These are phyloP conservation scores for Dictyostelium gargantuum DNA, from an alignment of 208 protist species.

Conservation along the genomic window DNA sequence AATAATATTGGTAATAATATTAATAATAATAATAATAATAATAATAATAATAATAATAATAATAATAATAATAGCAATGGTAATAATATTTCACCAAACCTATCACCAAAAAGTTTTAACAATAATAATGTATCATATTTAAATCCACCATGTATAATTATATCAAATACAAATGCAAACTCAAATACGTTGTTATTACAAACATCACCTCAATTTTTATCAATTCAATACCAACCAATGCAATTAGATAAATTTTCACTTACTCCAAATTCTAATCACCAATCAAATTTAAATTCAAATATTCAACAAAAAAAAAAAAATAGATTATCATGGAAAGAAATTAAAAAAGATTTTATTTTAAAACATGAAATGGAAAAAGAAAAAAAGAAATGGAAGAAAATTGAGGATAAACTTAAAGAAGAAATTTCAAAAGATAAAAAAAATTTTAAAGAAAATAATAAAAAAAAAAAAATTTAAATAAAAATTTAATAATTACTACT, in stretches of 20 bases:
- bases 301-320: neutral
- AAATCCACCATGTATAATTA: too few species aligned
- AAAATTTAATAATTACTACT: too few species aligned
- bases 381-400: neutral
- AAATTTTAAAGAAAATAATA: neutral
- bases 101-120: neutral
- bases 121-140: neutral
- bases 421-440: neutral
- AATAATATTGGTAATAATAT: too few species aligned
- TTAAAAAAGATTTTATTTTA: neutral
- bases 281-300: neutral
- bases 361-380: constrained; percentile 1
- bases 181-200: too few species aligned
- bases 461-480: neutral
- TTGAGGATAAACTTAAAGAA: neutral
- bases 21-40: too few species aligned
- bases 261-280: neutral
- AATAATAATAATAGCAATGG: neutral
- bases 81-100: neutral
- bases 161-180: too few species aligned
- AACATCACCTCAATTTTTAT: neutral
- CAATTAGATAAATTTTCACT: neutral
- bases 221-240: neutral
- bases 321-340: neutral
- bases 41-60: too few species aligned